A percentile compares a stretch with the other conserved stretches of the same genome.
These are phyloP conservation scores for Jasminum sambac DNA, from an alignment of 257 asterid species.

Conservation along the genomic window DNA sequence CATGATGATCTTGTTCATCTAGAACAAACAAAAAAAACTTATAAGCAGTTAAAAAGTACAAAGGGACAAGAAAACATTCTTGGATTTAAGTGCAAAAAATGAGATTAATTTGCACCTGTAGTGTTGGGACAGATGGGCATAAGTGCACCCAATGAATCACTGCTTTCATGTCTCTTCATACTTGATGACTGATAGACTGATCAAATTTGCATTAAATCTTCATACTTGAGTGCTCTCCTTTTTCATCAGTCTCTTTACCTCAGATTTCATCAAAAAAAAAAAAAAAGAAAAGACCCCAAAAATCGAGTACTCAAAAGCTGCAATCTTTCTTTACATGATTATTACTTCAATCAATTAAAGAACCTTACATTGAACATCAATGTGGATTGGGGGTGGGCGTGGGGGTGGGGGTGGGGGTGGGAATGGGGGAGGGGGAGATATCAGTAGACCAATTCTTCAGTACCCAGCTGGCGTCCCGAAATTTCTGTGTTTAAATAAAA, in stretches of 20 bases:
- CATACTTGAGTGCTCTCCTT: conserved; percentile 1
- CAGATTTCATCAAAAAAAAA: conserved; percentile 1
- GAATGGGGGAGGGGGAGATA: neutral
- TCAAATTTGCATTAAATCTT: neutral
- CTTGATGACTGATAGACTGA: neutral
- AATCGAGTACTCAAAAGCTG: neutral
- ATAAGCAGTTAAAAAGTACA: neutral
- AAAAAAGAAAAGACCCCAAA: neutral
- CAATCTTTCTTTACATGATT: neutral
- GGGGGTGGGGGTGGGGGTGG: neutral
- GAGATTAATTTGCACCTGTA: conserved; percentile 46
- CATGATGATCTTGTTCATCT: conserved; percentile 52
- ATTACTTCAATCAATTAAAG: conserved; percentile 9
- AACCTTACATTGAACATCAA: conserved; percentile 1
- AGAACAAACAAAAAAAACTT: conserved; percentile 29
- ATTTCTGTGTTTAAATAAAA: conserved; percentile 23
- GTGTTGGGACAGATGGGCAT: conserved; percentile 74
- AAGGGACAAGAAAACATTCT: conserved; percentile 17
- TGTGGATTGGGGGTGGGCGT: neutral
- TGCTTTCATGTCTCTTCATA: conserved; percentile 15
- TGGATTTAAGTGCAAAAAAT: neutral
- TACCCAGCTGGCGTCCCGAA: conserved; percentile 15
- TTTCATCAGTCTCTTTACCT: neutral
- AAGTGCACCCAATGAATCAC: conserved; percentile 18
- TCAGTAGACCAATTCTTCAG: neutral